These are phyloP conservation scores for Pluteus cervinus DNA, from an alignment of 768 basidiomycete genomes.

Conservation along the genomic window DNA sequence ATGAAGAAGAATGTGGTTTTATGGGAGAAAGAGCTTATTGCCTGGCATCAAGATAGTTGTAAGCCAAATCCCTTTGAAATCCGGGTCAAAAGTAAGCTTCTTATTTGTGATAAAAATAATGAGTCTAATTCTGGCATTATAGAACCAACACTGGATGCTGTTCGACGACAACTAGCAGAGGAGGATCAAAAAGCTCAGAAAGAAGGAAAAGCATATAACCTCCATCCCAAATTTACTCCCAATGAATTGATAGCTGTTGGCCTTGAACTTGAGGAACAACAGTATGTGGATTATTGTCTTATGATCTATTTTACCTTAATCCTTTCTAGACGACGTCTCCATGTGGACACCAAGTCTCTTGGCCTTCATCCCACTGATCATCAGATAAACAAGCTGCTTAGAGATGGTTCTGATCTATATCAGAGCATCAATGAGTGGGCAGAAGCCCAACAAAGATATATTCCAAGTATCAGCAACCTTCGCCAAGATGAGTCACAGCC, in stretches of 20 bases:
- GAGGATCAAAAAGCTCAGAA: neutral
- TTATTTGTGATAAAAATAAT: neutral
- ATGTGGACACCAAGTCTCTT: neutral
- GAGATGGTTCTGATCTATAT: neutral
- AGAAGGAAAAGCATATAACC: no score
- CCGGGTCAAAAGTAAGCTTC: slow-evolving; percentile 9
- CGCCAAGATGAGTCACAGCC: no score
- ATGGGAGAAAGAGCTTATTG: slow-evolving; percentile 11
- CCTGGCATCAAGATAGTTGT: slow-evolving; percentile 16
- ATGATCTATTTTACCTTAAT: no score
- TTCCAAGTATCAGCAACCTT: neutral
- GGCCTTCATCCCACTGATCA: neutral
- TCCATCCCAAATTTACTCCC: no score
- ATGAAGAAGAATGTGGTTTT: no score
- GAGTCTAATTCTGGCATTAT: no score
- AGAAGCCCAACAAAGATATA: slow-evolving; percentile 2
- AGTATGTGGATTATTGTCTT: slow-evolving; percentile 10
- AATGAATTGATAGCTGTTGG: slow-evolving; percentile 11
- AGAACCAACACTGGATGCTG: no score
- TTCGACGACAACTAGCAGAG: neutral
- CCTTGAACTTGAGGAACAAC: slow-evolving; percentile 14
- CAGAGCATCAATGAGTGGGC: neutral
- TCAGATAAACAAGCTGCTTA: neutral
- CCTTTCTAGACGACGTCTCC: no score
- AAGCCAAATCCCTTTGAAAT: slow-evolving; percentile 17